Evolutionary conservation across 202 grass and related monocot species (phyloP).

Genomic region (Dendrocalamus latiflorus): DNA sequence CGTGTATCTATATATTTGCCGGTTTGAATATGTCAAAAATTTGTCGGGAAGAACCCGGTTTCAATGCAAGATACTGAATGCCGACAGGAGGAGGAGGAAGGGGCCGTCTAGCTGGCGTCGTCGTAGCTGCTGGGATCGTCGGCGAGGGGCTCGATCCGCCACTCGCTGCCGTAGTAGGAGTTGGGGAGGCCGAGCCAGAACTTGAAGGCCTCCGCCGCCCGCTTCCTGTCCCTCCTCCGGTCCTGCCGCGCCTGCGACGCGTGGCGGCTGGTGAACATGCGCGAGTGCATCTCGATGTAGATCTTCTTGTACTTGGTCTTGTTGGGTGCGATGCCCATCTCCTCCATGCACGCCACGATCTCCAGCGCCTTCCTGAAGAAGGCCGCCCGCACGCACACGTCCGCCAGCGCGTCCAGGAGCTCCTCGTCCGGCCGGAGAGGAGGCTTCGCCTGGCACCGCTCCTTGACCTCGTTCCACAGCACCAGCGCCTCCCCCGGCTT

Average conservation of each 20-base stretch:
- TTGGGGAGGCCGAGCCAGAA: slow-evolving; percentile 96
- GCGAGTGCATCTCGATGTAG: slow-evolving; percentile 83
- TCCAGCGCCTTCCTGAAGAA: slow-evolving; percentile 89
- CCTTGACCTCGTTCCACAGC: slow-evolving; percentile 79
- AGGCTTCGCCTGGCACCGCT: slow-evolving; percentile 38
- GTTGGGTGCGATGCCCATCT: slow-evolving; percentile 73
- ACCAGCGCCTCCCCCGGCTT: slow-evolving; percentile 78
- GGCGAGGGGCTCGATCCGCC: slow-evolving; percentile 4
- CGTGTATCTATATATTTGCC: too few relatives aligned
- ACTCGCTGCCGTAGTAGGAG: slow-evolving; percentile 77
- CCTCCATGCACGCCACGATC: slow-evolving; percentile 96
- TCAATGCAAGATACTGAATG: too few relatives aligned
- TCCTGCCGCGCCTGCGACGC: slow-evolving; percentile 75
- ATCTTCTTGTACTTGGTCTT: slow-evolving; percentile 95
- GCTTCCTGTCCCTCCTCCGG: slow-evolving; percentile 52
- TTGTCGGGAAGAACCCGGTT: too few relatives aligned
- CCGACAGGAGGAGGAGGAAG: too few relatives aligned
- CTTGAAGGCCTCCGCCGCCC: slow-evolving; percentile 85
- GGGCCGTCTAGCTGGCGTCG: not conserved
- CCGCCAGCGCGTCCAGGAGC: slow-evolving; percentile 65
- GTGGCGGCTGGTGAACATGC: slow-evolving; percentile 92
- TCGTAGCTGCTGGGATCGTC: not conserved
- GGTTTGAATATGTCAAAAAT: too few relatives aligned
- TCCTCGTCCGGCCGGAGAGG: slow-evolving; percentile 53
- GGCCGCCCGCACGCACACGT: slow-evolving; percentile 69